A percentile compares a stretch with the other conserved stretches of the same genome.
Evolutionary conservation across 306 rosid species (phyloP).

Genomic region (Adenanthera pavonina): DNA sequence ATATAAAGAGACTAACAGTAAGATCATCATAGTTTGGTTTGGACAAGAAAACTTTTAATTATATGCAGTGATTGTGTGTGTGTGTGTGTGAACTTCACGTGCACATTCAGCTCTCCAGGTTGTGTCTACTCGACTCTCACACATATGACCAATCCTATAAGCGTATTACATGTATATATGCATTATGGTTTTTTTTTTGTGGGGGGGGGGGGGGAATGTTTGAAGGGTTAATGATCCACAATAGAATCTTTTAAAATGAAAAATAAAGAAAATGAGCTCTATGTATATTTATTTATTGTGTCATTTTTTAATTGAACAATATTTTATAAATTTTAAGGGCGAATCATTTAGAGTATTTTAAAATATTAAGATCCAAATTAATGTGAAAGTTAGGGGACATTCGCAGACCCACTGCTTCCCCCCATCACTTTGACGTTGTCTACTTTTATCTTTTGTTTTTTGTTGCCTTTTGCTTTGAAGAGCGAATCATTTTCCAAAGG

Average conservation of each 20-base stretch:
- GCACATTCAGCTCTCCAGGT: neutral
- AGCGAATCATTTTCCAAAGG: constrained; percentile 15
- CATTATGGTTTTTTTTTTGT: neutral
- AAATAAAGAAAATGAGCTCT: too few relatives aligned
- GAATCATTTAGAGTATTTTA: too few relatives aligned
- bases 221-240: neutral
- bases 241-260: neutral
- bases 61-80: neutral
- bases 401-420: constrained; percentile 14
- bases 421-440: neutral
- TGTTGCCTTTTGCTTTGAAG: constrained; percentile 23
- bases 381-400: neutral
- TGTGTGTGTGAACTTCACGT: neutral
- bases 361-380: too few relatives aligned
- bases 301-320: too few relatives aligned
- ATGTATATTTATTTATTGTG: too few relatives aligned
- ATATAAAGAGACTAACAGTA: neutral
- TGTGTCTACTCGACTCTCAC: too few relatives aligned
- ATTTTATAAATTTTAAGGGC: too few relatives aligned
- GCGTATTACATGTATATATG: neutral
- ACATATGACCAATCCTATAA: neutral
- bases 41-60: neutral
- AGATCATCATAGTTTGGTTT: neutral
- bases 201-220: neutral
- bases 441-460: neutral